phyloP scores from a whole-genome alignment of 1,284 basidiomycete species.

The Sphagnurus paluster region DNA sequence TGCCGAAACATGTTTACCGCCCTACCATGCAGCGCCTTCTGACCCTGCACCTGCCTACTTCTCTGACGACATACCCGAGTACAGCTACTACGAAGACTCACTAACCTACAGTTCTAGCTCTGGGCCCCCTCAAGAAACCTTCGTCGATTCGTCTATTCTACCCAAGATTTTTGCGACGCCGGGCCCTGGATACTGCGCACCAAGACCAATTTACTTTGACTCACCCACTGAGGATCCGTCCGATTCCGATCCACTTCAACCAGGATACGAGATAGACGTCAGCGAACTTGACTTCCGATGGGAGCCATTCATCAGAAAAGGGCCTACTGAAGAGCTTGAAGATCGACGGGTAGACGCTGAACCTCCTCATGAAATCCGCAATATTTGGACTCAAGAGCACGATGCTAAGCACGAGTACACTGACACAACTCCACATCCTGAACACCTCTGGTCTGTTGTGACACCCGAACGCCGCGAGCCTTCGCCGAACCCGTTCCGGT shows the following conservation, averaged over 20 bases:
- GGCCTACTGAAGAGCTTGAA: conserved; percentile 7
- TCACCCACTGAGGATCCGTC: conserved; percentile 52
- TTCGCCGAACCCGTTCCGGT: conserved; percentile 26
- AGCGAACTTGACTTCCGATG: conserved; percentile 54
- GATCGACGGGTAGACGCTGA: background rate
- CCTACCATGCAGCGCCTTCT: conserved; percentile 19
- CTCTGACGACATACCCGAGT: conserved; percentile 20
- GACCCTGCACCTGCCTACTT: conserved; percentile 19
- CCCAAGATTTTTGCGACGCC: conserved; percentile 35
- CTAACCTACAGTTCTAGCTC: conserved; percentile 20
- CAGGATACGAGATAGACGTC: conserved; percentile 37
- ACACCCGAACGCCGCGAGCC: conserved; percentile 13
- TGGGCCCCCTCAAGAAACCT: conserved; percentile 8
- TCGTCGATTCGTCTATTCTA: conserved; percentile 8
- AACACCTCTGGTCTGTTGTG: background rate
- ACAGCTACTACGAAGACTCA: conserved; percentile 12
- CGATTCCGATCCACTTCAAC: conserved; percentile 39
- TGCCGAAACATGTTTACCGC: conserved; percentile 15
- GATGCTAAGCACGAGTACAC: background rate
- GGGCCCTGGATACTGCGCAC: conserved; percentile 32
- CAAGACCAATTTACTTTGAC: conserved; percentile 45
- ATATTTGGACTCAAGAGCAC: background rate
- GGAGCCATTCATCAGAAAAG: conserved; percentile 47
- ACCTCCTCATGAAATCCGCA: background rate
- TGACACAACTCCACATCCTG: background rate